Conservation (phyloP, 208 protist species). For the Acanthamoeba culbertsoni region DNA sequence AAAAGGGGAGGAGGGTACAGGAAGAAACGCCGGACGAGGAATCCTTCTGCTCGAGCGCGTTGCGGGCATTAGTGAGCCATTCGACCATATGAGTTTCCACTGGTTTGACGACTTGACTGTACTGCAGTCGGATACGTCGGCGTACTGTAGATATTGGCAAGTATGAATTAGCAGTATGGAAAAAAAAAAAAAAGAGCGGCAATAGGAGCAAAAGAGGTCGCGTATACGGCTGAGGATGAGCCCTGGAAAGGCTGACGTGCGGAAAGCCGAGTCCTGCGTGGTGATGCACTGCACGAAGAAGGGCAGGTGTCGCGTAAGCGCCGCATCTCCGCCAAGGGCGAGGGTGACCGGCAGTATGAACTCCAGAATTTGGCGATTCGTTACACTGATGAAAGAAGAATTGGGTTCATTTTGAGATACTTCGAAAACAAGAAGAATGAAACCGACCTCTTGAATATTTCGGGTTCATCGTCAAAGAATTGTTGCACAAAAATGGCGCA, state of each 20-base stretch:
- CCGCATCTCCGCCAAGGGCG: not conserved
- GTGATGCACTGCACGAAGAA: conserved; percentile 5
- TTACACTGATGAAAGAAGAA: not conserved
- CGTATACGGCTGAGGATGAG: not conserved
- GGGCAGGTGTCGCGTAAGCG: not conserved
- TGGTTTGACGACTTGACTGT: conserved; percentile 46
- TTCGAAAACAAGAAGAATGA: not conserved
- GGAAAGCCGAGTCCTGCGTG: not conserved
- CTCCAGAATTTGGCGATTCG: not conserved
- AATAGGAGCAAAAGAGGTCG: too few relatives aligned
- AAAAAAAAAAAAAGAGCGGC: not conserved
- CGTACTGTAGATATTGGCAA: not conserved
- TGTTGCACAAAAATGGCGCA: not conserved
- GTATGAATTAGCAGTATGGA: not conserved
- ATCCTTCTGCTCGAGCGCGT: conserved; percentile 65
- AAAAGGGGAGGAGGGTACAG: not conserved
- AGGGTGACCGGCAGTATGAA: not conserved
- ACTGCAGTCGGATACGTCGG: not conserved
- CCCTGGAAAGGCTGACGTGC: not conserved
- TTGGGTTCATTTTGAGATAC: not conserved
- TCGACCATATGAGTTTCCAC: conserved; percentile 67
- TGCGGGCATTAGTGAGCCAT: conserved; percentile 62
- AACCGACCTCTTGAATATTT: conserved; percentile 1
- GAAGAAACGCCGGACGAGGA: not conserved
- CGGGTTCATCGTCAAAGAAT: conserved; percentile 11